These are phyloP conservation scores for Clathrospora elynae DNA, from an alignment of 2,329 filamentous ascomycete genomes.

Conservation along the genomic window DNA sequence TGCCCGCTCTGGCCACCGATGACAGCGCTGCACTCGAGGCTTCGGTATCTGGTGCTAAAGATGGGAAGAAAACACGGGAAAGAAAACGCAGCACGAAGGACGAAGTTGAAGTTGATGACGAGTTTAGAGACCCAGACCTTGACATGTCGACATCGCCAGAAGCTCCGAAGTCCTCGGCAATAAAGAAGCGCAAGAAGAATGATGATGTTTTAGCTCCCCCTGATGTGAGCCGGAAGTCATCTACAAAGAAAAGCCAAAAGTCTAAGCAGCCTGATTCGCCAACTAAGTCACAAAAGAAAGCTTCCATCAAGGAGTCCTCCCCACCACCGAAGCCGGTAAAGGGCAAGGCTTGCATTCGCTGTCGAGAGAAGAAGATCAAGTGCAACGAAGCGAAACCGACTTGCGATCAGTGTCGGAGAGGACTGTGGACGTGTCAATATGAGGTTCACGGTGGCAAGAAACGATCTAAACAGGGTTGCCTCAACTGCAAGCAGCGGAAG, in stretches of 20 bases:
- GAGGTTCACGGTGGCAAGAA: constrained; percentile 20
- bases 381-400: constrained; percentile 37
- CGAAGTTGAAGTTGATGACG: constrained; percentile 17
- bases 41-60: constrained; percentile 7
- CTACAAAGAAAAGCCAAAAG: constrained; percentile 27
- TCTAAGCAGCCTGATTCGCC: constrained; percentile 21
- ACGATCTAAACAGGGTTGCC: constrained; percentile 39
- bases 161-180: constrained; percentile 18
- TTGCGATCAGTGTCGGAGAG: constrained; percentile 40
- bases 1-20: constrained; percentile 10
- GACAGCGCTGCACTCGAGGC: constrained; percentile 4
- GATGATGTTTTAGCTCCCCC: constrained; percentile 8
- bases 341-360: constrained; percentile 28
- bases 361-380: constrained; percentile 39
- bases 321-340: constrained; percentile 15
- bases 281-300: constrained; percentile 21
- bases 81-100: constrained; percentile 28
- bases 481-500: constrained; percentile 36
- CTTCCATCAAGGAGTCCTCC: constrained; percentile 6
- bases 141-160: constrained; percentile 34
- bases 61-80: constrained; percentile 20
- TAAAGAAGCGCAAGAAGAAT: constrained; percentile 32
- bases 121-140: constrained; percentile 17
- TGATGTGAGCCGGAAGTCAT: constrained; percentile 7
- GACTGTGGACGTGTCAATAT: constrained; percentile 41